Conservation (phyloP, 176 grass and related monocot species). For the Triticum urartu region DNA sequence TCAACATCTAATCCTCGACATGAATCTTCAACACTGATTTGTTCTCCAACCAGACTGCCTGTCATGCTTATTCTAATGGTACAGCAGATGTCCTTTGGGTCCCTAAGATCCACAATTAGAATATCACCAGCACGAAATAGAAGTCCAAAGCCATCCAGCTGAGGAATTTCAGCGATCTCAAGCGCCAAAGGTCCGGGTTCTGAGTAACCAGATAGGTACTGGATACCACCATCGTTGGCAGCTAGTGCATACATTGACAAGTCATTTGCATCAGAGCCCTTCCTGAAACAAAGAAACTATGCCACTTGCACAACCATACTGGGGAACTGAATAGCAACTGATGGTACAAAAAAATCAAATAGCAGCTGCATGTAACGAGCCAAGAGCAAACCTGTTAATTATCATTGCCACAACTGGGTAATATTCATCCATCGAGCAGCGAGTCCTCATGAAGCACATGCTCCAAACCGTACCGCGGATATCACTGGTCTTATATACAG, state of each 20-base stretch:
- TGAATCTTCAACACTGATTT: conserved; percentile 64
- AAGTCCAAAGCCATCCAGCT: conserved; percentile 85
- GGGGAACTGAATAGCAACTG: neutral
- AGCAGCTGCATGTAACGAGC: conserved; percentile 5
- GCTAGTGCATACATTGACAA: conserved; percentile 75
- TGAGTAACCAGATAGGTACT: conserved; percentile 66
- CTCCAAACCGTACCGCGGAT: conserved; percentile 86
- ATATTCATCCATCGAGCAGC: conserved; percentile 56
- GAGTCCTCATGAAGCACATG: conserved; percentile 86
- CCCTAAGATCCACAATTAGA: conserved; percentile 86
- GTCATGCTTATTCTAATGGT: conserved; percentile 65
- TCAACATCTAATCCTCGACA: conserved; percentile 70
- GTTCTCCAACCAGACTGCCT: conserved; percentile 57
- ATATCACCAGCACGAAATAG: conserved; percentile 83
- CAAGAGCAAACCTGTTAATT: conserved; percentile 70
- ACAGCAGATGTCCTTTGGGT: conserved; percentile 63
- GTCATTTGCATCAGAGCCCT: conserved; percentile 68
- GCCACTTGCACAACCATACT: conserved; percentile 13
- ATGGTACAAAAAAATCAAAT: conserved; percentile 6
- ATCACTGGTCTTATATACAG: conserved; percentile 38
- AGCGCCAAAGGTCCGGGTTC: conserved; percentile 73
- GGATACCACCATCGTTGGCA: conserved; percentile 39
- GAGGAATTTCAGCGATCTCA: conserved; percentile 76
- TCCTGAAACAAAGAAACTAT: conserved; percentile 56
- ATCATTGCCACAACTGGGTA: conserved; percentile 74